These are phyloP conservation scores for Evansstolkia leycettana DNA, from an alignment of 495 filamentous ascomycete species.

Conservation along the genomic window DNA sequence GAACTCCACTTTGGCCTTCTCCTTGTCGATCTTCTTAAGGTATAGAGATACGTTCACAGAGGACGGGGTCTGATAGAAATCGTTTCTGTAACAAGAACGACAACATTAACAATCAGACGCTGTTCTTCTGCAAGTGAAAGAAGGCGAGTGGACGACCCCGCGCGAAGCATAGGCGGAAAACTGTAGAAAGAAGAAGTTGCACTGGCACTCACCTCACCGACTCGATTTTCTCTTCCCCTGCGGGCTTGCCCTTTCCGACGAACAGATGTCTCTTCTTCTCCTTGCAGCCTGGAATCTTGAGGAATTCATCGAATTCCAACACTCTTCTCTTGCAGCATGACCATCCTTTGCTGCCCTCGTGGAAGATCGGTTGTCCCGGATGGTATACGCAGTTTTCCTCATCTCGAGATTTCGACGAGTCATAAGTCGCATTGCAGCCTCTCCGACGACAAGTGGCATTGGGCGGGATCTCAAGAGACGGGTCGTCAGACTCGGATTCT, in stretches of 20 bases:
- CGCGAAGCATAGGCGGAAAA: no score
- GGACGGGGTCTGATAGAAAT: conserved; percentile 88
- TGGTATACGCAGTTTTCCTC: conserved; percentile 77
- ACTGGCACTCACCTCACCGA: conserved; percentile 51
- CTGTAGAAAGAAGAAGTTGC: no score
- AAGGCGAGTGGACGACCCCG: no score
- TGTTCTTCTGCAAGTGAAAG: no score
- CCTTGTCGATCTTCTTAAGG: conserved; percentile 92
- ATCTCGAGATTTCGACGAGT: conserved; percentile 44
- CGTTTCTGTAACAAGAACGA: conserved; percentile 45
- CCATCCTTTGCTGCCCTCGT: conserved; percentile 96
- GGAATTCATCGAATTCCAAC: conserved; percentile 93
- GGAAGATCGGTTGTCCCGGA: conserved; percentile 80
- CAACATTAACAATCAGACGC: no score
- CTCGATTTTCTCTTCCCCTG: conserved; percentile 44
- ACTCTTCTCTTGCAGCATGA: conserved; percentile 92
- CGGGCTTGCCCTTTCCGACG: conserved; percentile 60
- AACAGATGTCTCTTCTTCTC: conserved; percentile 76
- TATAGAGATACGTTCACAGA: conserved; percentile 86
- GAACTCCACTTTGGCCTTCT: conserved; percentile 59
- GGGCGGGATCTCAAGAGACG: conserved; percentile 51
- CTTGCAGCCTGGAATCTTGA: conserved; percentile 85
- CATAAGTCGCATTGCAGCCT: conserved; percentile 57
- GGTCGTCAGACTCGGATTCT: conserved; percentile 84
- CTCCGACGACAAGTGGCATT: conserved; percentile 66